Evolutionary conservation across 2,329 filamentous ascomycete genomes (phyloP), one percentile per base, ranked within the genome.

Genomic region (Colletotrichum viniferum): DNA sequence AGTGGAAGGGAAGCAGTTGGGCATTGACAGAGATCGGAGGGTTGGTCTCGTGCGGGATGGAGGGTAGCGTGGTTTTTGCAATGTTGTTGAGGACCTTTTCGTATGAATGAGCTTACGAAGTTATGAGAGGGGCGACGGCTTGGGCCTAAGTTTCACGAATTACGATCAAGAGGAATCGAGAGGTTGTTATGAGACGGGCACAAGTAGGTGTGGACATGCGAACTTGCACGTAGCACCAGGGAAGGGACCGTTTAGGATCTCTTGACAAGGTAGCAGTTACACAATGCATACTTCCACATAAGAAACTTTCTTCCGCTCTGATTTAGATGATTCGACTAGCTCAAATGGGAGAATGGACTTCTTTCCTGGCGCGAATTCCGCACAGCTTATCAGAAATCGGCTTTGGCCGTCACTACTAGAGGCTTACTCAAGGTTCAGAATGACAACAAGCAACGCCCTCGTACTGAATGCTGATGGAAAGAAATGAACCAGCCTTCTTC

Each of bases 1-100:
- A 2, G 79, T 80, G 0, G 83, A 83, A 0, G 83, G 84, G 5
- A 84, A 85, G 67, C 82, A 84, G 34, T 71, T 86, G 2, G 74
- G 80, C n/a, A 81, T 80, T 56, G 83, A 84, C 26, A 81, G 80
- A 10, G 83, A 84, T 43, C 48, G 24, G 34, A 74, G 64, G 18
- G 30, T 76, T 8, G 70, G 73, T 8, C 70, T 76, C 12, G 34
- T 76, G n/a, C 18, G 18, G 14, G 70, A 69, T n/a, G 38, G 28
- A 16, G 16, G 61, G 8, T 63, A 58, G 55, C 3, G 10, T 16
- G 13, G n/a, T 71, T 34, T 34, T 18, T 9, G 61, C 0, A 3
- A 64, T 43, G 34, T 14, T 28, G 55, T 13, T 14, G 7, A 3
- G 21, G 4, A 7, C 10, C 8, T 56, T 9, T 55, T 14, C 18